A percentile compares a stretch with the other conserved stretches of the same genome.
These are phyloP conservation scores for Stagonosporopsis cucurbitacearum DNA, from an alignment of 2,329 filamentous ascomycete species.

Conservation along the genomic window DNA sequence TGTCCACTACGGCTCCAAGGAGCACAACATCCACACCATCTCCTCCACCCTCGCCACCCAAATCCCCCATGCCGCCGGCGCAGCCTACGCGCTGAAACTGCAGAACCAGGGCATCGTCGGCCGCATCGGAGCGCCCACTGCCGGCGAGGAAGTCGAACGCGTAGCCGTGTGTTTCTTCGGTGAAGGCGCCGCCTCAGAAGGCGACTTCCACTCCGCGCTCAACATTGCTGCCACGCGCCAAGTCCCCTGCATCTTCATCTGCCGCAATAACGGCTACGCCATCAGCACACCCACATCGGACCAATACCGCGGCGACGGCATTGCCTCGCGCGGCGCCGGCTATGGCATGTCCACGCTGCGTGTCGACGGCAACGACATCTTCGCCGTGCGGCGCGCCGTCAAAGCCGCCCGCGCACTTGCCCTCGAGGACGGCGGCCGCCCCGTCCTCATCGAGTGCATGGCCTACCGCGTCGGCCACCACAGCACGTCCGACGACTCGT, in stretches of 20 bases:
- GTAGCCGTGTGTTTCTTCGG: slow-evolving; percentile 88
- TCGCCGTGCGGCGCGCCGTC: slow-evolving; percentile 83
- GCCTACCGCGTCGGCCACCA: slow-evolving; percentile 98
- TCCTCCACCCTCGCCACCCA: slow-evolving; percentile 87
- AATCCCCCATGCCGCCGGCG: slow-evolving; percentile 85
- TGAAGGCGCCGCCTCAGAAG: slow-evolving; percentile 87
- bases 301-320: slow-evolving; percentile 90
- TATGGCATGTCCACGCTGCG: slow-evolving; percentile 95
- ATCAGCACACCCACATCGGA: slow-evolving; percentile 90
- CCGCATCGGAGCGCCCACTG: slow-evolving; percentile 56
- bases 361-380: slow-evolving; percentile 93
- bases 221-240: slow-evolving; percentile 89
- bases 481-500: slow-evolving; percentile 95
- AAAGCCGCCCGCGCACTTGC: slow-evolving; percentile 78
- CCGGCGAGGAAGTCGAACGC: slow-evolving; percentile 43
- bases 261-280: slow-evolving; percentile 90
- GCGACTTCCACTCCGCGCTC: slow-evolving; percentile 88
- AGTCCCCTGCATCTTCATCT: slow-evolving; percentile 89
- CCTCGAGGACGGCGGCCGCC: slow-evolving; percentile 78
- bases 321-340: slow-evolving; percentile 82
- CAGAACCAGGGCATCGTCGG: slow-evolving; percentile 70
- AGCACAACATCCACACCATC: slow-evolving; percentile 87
- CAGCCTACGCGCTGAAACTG: slow-evolving; percentile 86
- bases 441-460: slow-evolving; percentile 92
- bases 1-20: slow-evolving; percentile 87